These are phyloP conservation scores for Mucor racemosus DNA, from an alignment of 371 early-diverging fungal genomes.

Conservation along the genomic window DNA sequence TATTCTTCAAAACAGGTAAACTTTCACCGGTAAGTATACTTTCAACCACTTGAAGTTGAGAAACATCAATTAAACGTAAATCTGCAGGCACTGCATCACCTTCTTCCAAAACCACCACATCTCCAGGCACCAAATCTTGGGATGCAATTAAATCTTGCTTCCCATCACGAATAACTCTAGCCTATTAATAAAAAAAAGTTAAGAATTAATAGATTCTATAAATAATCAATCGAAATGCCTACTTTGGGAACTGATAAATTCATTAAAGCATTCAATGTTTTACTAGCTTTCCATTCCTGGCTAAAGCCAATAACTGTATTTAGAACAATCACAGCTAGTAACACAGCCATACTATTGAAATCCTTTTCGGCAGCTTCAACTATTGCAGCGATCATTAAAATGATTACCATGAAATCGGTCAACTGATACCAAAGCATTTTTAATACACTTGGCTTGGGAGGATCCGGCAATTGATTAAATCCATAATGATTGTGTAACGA, in stretches of 20 bases:
- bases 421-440: constrained; percentile 84
- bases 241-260: constrained; percentile 78
- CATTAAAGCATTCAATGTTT: constrained; percentile 85
- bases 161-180: constrained; percentile 83
- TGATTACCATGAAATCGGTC: constrained; percentile 88
- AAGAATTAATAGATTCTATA: background rate
- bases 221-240: constrained; percentile 17
- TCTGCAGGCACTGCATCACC: constrained; percentile 91
- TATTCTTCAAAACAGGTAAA: constrained; percentile 68
- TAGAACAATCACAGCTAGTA: constrained; percentile 76
- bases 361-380: constrained; percentile 74
- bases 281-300: constrained; percentile 88
- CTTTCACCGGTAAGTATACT: constrained; percentile 87
- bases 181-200: constrained; percentile 25
- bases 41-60: constrained; percentile 86
- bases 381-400: constrained; percentile 65
- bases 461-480: constrained; percentile 71
- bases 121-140: constrained; percentile 83
- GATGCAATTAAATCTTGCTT: constrained; percentile 64
- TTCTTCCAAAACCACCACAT: constrained; percentile 83
- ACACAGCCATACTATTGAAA: constrained; percentile 69
- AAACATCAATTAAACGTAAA: constrained; percentile 72
- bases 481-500: constrained; percentile 79
- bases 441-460: constrained; percentile 70
- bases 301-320: constrained; percentile 85